A percentile compares a stretch with the other conserved stretches of the same genome.
Conservation (phyloP, 345 rosid genomes). For the Arabidopsis thaliana region TAIR10.1 NC_003074.8:22162501-22163000, state of each 20-base stretch:
- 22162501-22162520: constrained; percentile 60
- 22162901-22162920: not conserved
- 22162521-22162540: constrained; percentile 63
- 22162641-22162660: not conserved
- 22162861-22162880: too few species aligned
- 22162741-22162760: constrained; percentile 25
- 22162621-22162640: not conserved
- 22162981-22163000: not conserved
- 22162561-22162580: constrained; percentile 53
- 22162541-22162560: constrained; percentile 50
- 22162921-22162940: not conserved
- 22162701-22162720: constrained; percentile 64
- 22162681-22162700: constrained; percentile 45
- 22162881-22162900: not conserved
- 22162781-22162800: not conserved
- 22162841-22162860: not conserved
- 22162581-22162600: not conserved
- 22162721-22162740: constrained; percentile 56
- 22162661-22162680: not conserved
- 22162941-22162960: not conserved
- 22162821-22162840: not conserved
- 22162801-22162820: not conserved
- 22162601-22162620: not conserved
- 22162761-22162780: not conserved
- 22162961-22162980: not conserved